These are phyloP conservation scores for Pezicula rhizophila DNA, from an alignment of 2,329 filamentous ascomycete species.

Conservation along the genomic window DNA sequence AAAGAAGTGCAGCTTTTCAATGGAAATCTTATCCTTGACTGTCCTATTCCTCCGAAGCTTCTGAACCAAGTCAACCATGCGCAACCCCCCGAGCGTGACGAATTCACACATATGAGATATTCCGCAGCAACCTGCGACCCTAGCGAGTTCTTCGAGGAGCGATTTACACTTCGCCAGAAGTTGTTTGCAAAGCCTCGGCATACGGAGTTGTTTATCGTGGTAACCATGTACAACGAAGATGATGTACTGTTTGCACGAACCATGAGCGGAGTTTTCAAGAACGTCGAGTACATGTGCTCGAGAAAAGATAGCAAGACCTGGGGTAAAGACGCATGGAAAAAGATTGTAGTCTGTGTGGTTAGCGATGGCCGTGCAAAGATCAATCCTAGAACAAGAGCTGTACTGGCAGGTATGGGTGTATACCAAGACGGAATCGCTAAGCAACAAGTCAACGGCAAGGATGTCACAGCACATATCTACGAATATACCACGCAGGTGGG, in stretches of 20 bases:
- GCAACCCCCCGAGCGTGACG: slow-evolving; percentile 73
- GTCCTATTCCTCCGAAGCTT: slow-evolving; percentile 83
- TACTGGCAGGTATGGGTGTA: slow-evolving; percentile 88
- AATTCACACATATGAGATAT: slow-evolving; percentile 89
- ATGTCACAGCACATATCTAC: slow-evolving; percentile 96
- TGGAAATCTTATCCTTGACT: slow-evolving; percentile 94
- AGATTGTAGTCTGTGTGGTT: slow-evolving; percentile 97
- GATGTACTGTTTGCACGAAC: slow-evolving; percentile 93
- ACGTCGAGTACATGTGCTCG: slow-evolving; percentile 96
- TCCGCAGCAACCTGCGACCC: slow-evolving; percentile 93
- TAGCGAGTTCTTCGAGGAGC: slow-evolving; percentile 76
- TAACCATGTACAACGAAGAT: slow-evolving; percentile 99
- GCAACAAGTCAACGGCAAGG: slow-evolving; percentile 93
- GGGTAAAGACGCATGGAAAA: slow-evolving; percentile 99
- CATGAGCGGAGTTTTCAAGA: slow-evolving; percentile 96
- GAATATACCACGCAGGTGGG: slow-evolving; percentile 87
- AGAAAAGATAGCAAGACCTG: slow-evolving; percentile 91
- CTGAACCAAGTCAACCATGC: slow-evolving; percentile 85
- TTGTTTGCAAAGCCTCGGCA: slow-evolving; percentile 89
- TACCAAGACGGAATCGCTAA: slow-evolving; percentile 99
- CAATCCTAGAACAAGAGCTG: slow-evolving; percentile 81
- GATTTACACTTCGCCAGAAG: slow-evolving; percentile 86
- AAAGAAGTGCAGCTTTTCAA: slow-evolving; percentile 97
- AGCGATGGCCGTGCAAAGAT: slow-evolving; percentile 97
- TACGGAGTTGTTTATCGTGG: slow-evolving; percentile 91